Base-by-base conservation (phyloP, 164 flowering plant genomes). In the Magnolia officinalis region DNA sequence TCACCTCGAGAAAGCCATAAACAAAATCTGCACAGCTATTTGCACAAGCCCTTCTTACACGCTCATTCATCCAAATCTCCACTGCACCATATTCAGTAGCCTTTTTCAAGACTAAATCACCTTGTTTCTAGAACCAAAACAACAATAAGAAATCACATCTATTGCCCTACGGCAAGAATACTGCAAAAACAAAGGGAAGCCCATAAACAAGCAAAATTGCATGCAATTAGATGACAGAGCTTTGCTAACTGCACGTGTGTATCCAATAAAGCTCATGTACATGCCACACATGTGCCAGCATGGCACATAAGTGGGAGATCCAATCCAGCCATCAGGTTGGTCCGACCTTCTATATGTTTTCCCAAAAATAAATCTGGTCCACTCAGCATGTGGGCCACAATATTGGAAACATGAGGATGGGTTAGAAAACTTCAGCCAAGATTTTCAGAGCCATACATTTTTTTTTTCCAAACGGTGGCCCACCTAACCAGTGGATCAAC, bases 51-150 rank as follows among this genome's bases (percentile, higher is more conserved):
- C 99, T 83, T 70, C 99, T 84, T 2, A 87, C 97, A 65, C 98
- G 91, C 86, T 96, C 99, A 73, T 96, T 96, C 99, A 96, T 96
- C 99, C 99, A 96, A 84, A 96, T 94, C 86, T 96, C 99, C 51
- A 96, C 99, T 23, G 99, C 99, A 52, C 99, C 98, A 87, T 91
- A 96, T 78, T 96, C 99, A 37, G 94, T 91, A 21, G 98, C 99
- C 86, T 90, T 96, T 77, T 94, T 96, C 87, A 96, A 76, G 52
- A 96, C 99, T 70, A 94, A 78, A 74, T 90, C 97, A 58, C 92
- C 92, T 79, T 89, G 91, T 85, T 89, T 86, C 74, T 77, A 72
- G 19, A 69, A 78, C 55, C 51, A 81, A 50, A 71, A 78, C 63
- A 4, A 70, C 16, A 73, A 24, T 21, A 49, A 74, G 76, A 63